Base-by-base conservation (phyloP, 306 rosid genomes). In the Castanopsis chinensis region DNA sequence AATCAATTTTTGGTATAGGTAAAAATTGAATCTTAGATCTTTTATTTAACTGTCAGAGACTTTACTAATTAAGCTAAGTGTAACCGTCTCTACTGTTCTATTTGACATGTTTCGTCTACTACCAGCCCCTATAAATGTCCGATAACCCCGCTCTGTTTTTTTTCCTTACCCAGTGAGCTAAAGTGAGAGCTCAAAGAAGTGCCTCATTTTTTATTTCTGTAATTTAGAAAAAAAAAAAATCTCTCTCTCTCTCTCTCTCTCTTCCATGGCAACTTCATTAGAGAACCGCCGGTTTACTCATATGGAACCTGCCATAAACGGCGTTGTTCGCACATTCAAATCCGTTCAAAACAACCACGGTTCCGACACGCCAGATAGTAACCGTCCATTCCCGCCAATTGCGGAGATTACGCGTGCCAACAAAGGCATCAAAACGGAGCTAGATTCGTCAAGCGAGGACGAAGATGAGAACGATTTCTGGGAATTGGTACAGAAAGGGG, bases 191-290 rank as follows among this genome's bases (percentile, higher is more conserved):
- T 49, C 4, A 49, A 13, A 12, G 11, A 49, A 12, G 53, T 49
- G 14, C 53, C 17, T 49, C 15, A 13, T 49, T 49, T 49, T 49
- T 49, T 49, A 1, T 49, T 49, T 49, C 12, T 49, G 14, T 49
- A 49, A 49, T 49, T 10, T 49, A 3, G 17, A 8, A 35, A 35
- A 4, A 32, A 0, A 35, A 41, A 8, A 41, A 25, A 25, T 25
- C 27, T 25, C 41, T 32, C 6, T 63, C 17, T 67, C 25, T 19
- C 15, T 19, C 71, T 18, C 4, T 1, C 2, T 19, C 14, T 33
- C 23, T 32, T 67, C 79, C 27, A 93, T 91, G 98, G 88, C 94
- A 70, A 84, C 97, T 63, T 91, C 92, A 14, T 91, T 91, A 2
- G 79, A 81, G n/a, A 87, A 86, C 79, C 88, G 94, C 55, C 92